Evolutionary conservation across 805 yeast species (phyloP), one percentile per base, ranked within the genome.

Genomic region (Lipomyces spencermartinsiae): DNA sequence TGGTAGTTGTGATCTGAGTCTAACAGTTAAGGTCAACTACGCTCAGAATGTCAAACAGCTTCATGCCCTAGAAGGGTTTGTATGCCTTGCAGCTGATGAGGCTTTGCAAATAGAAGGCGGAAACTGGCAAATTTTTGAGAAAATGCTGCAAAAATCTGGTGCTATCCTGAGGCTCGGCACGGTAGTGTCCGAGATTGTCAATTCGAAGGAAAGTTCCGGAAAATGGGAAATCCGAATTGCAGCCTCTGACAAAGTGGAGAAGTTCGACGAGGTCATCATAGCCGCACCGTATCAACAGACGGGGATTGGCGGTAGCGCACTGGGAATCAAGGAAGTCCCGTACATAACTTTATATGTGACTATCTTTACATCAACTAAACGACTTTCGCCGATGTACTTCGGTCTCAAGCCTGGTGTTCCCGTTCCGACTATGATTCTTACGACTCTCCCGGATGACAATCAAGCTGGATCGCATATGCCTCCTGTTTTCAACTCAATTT

Each of bases 211-310:
- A 9, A 35, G 55, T 29, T 65, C 72, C 12, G 72, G 75, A 64
- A 65, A 57, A 25, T 69, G 74, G 64, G 59, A 62, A 1, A 53
- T 69, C 4, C 43, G 43, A 14, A 37, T 62, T 1, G 19, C 35
- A 8, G 67, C 33, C 8, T 43, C 25, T 2, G 35, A 22, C 25
- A 14, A 62, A 63, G 62, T 63, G 4, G 74, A 76, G 14, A 39
- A 51, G 2, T 84, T 78, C 69, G 86, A 84, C 66, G 76, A 82
- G 31, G 84, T 84, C 7, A 75, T 84, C 22, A 72, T 84, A 22
- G 86, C 86, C 0, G 76, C 83, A 0, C 87, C 87, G 1, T 72
- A 75, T 33, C 70, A 76, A 46, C 80, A 77, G 58, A 62, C 83
- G 0, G 70, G 70, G 1, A 77, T 82, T 58, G 57, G 58, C 14